Percentiles rank a stretch among this genome's conserved stretches.
Evolutionary conservation across 164 flowering plant genomes (phyloP).

Genomic region (Nymphaea colorata): DNA sequence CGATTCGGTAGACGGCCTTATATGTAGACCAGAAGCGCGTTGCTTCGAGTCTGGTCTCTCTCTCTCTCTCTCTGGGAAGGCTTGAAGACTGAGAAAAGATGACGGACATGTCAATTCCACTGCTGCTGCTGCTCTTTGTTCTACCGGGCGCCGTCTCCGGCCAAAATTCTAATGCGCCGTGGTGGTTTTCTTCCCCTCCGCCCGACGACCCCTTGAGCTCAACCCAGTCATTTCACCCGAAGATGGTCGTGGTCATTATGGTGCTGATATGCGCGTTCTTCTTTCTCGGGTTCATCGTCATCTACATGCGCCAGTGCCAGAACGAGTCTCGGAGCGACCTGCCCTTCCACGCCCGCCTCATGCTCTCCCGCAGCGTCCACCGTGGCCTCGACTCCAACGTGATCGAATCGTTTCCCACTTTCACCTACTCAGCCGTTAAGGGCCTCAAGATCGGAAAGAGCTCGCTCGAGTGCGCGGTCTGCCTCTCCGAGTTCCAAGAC

Average conservation of each 20-base stretch:
- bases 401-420: constrained; percentile 22
- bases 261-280: constrained; percentile 18
- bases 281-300: constrained; percentile 21
- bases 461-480: constrained; percentile 31
- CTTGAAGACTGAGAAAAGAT: too few species aligned
- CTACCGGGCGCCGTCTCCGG: too few species aligned
- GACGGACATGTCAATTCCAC: too few species aligned
- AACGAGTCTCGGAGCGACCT: background rate
- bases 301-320: constrained; percentile 28
- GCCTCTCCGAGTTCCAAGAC: constrained; percentile 27
- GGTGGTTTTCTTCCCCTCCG: background rate
- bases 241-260: constrained; percentile 16
- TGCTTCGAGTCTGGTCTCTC: too few species aligned
- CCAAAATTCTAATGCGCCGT: too few species aligned
- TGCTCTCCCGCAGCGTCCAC: constrained; percentile 5
- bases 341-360: background rate
- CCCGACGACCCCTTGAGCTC: constrained; percentile 5
- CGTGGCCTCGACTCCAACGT: constrained; percentile 19
- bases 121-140: too few species aligned
- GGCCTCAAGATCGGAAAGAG: constrained; percentile 25
- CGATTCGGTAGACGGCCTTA: too few species aligned
- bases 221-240: constrained; percentile 12
- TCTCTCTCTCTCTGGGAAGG: too few species aligned
- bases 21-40: too few species aligned
- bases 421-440: constrained; percentile 23